Percentiles rank a stretch among this genome's conserved stretches.
phyloP scores from a whole-genome alignment of 176 grass and related monocot genomes.

The Echinochloa phyllopogon region DNA sequence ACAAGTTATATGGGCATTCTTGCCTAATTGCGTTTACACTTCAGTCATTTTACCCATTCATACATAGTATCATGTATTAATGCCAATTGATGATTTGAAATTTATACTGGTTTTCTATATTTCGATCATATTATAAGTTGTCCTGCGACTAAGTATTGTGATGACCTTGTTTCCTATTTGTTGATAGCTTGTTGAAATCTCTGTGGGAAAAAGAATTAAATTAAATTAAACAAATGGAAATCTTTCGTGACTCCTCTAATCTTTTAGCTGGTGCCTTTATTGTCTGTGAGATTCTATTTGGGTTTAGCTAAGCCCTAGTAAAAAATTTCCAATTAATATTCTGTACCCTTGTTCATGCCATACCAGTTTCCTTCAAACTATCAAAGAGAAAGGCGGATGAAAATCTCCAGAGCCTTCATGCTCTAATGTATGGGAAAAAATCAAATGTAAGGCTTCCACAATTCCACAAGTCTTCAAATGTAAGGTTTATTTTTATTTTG shows the following conservation, averaged over 20 bases:
- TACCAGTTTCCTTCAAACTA: conserved; percentile 87
- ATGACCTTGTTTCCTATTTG: neutral
- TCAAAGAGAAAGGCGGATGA: conserved; percentile 89
- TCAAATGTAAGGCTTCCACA: conserved; percentile 59
- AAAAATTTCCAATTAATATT: conserved; percentile 19
- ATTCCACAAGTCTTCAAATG: too few relatives aligned
- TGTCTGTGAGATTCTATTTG: neutral
- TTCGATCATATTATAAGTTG: neutral
- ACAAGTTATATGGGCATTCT: neutral
- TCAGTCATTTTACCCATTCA: neutral
- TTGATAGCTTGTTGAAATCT: neutral
- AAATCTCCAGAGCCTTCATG: conserved; percentile 80
- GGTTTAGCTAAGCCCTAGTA: neutral
- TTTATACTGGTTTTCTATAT: neutral
- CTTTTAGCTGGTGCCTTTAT: neutral
- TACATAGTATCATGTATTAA: neutral
- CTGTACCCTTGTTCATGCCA: conserved; percentile 36
- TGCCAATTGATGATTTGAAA: neutral
- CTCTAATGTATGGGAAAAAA: conserved; percentile 79
- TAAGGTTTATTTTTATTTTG: conserved; percentile 1
- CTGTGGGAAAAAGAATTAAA: neutral
- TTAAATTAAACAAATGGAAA: neutral
- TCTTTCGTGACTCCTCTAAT: neutral
- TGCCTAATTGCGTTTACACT: neutral
- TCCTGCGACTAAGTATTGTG: neutral